Evolutionary conservation across 768 basidiomycete species (phyloP).

Genomic region (Lyophyllum atratum): DNA sequence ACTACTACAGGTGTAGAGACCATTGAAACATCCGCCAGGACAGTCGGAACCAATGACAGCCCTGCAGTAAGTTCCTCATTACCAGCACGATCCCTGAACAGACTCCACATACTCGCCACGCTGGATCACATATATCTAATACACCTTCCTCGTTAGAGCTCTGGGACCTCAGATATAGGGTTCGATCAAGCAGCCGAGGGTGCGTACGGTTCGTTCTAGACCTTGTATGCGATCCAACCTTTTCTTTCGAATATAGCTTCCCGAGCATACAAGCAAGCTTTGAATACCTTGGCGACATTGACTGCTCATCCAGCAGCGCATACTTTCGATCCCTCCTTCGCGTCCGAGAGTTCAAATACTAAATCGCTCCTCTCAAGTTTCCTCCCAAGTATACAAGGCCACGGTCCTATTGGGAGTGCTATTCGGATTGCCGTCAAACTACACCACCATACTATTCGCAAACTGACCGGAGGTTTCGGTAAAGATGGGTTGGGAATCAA

Average conservation of each 20-base stretch:
- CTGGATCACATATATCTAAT: neutral
- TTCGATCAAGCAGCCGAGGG: constrained; percentile 55
- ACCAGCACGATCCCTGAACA: neutral
- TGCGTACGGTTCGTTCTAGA: constrained; percentile 20
- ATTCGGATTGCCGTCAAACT: constrained; percentile 70
- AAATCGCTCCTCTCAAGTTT: constrained; percentile 64
- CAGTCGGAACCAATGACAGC: neutral
- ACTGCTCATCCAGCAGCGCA: constrained; percentile 60
- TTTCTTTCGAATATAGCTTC: constrained; percentile 44
- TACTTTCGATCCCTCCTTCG: constrained; percentile 53
- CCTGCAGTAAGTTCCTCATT: neutral
- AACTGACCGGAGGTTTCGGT: constrained; percentile 40
- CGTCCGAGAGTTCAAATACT: constrained; percentile 40
- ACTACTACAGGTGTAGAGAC: neutral
- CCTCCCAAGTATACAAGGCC: constrained; percentile 72
- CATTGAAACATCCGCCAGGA: neutral
- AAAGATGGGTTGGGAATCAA: constrained; percentile 40
- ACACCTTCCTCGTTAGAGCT: neutral
- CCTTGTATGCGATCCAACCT: neutral
- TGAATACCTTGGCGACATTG: constrained; percentile 64
- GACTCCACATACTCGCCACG: neutral
- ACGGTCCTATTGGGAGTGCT: constrained; percentile 72
- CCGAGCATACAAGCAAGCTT: constrained; percentile 76
- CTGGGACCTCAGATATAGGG: constrained; percentile 28
- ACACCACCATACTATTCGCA: constrained; percentile 55